These are phyloP conservation scores for Magnaporthiopsis rhizophila DNA, from an alignment of 2,329 filamentous ascomycete species.

Conservation along the genomic window DNA sequence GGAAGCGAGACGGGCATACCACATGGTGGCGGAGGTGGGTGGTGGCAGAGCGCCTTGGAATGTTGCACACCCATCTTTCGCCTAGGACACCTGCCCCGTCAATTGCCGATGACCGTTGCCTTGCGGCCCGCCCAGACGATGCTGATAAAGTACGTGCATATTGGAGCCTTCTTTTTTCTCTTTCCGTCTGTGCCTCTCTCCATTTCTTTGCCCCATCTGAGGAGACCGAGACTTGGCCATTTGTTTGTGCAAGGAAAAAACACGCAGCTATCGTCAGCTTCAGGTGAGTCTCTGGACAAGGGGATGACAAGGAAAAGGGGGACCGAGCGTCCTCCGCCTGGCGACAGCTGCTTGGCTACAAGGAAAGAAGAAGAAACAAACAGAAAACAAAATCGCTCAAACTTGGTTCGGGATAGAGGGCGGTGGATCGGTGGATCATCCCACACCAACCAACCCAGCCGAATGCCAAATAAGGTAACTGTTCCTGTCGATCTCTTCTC, in stretches of 20 bases:
- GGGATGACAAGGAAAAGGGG: too few relatives aligned
- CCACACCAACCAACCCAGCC: not conserved
- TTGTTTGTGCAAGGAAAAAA: not conserved
- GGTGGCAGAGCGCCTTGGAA: too few relatives aligned
- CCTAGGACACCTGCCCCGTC: not conserved
- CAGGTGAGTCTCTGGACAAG: too few relatives aligned
- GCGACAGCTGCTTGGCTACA: not conserved
- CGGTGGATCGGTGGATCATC: not conserved
- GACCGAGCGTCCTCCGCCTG: not conserved
- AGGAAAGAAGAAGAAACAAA: not conserved
- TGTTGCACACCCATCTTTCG: not conserved
- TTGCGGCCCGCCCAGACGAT: not conserved
- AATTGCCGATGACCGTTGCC: not conserved
- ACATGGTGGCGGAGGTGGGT: not conserved
- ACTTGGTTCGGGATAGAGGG: not conserved
- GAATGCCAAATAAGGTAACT: not conserved
- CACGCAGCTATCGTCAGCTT: too few relatives aligned
- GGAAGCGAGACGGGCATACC: too few relatives aligned
- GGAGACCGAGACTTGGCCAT: not conserved
- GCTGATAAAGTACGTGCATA: not conserved
- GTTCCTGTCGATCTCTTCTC: not conserved
- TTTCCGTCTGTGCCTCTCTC: not conserved
- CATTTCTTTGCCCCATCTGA: too few relatives aligned
- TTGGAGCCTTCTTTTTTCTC: not conserved
- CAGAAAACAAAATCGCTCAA: not conserved